phyloP scores from a whole-genome alignment of 345 rosid genomes.

The Arabidopsis arenosa region DNA sequence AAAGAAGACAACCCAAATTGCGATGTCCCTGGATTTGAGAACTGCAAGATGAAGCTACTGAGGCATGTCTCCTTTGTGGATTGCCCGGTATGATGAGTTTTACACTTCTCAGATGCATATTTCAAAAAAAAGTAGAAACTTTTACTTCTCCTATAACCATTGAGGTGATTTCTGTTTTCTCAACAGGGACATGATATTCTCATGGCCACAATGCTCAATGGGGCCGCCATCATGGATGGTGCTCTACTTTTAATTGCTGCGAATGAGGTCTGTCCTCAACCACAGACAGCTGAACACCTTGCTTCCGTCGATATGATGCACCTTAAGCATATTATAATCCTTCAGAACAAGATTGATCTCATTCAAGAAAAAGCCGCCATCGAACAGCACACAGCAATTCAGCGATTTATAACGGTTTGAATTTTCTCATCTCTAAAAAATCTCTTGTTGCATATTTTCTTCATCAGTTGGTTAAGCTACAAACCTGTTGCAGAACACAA shows the following conservation, averaged over 20 bases:
- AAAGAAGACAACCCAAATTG: conserved; percentile 91
- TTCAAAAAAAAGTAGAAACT: no score
- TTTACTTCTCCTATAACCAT: no score
- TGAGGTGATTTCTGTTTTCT: no score
- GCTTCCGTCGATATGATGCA: neutral
- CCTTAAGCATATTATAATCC: neutral
- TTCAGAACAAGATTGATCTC: neutral
- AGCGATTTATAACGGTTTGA: neutral
- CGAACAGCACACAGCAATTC: neutral
- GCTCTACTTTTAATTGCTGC: neutral
- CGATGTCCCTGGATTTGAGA: conserved; percentile 90
- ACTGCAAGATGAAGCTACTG: conserved; percentile 78
- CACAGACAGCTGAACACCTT: neutral
- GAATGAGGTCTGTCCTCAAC: neutral
- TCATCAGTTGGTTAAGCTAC: no score
- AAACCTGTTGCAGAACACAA: no score
- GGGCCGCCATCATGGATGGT: neutral
- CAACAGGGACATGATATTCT: neutral
- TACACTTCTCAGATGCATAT: no score
- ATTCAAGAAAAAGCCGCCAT: neutral
- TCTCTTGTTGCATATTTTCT: no score
- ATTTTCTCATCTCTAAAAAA: no score
- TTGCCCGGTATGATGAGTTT: conserved; percentile 72
- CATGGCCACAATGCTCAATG: neutral
- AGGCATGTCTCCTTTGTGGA: conserved; percentile 98